phyloP scores from a whole-genome alignment of 148 eudicot genomes.

The Camellia granthamiana region DNA sequence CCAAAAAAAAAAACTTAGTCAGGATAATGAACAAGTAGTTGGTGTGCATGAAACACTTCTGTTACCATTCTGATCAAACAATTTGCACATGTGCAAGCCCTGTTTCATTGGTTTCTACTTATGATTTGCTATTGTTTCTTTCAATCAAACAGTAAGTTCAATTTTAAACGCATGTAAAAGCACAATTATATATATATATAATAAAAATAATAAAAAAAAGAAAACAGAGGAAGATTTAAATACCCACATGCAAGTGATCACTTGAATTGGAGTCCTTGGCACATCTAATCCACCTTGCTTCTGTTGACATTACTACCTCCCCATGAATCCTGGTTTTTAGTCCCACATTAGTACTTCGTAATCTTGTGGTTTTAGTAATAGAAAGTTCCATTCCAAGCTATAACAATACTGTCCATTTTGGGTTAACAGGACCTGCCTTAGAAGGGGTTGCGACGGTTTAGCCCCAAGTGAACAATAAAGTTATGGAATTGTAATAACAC shows the following conservation, averaged over 20 bases:
- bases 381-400: too few species aligned
- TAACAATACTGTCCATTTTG: too few species aligned
- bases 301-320: slow-evolving; percentile 60
- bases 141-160: background rate
- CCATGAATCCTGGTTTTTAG: slow-evolving; percentile 66
- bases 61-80: too few species aligned
- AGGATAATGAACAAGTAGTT: background rate
- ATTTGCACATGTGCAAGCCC: background rate
- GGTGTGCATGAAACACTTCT: background rate
- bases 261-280: slow-evolving; percentile 27
- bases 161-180: background rate
- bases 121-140: background rate
- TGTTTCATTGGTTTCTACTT: background rate
- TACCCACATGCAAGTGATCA: slow-evolving; percentile 28
- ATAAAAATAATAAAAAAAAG: background rate
- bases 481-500: too few species aligned
- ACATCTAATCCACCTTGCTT: slow-evolving; percentile 52
- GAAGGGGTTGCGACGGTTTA: too few species aligned
- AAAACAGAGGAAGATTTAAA: slow-evolving; percentile 7
- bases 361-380: background rate
- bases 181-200: too few species aligned
- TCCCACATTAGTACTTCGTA: background rate
- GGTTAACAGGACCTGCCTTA: too few species aligned
- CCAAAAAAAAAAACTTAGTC: background rate
- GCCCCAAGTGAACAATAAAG: too few species aligned